phyloP scores from a whole-genome alignment of 2,329 filamentous ascomycete species.

The Grosmannia clavigera region DNA sequence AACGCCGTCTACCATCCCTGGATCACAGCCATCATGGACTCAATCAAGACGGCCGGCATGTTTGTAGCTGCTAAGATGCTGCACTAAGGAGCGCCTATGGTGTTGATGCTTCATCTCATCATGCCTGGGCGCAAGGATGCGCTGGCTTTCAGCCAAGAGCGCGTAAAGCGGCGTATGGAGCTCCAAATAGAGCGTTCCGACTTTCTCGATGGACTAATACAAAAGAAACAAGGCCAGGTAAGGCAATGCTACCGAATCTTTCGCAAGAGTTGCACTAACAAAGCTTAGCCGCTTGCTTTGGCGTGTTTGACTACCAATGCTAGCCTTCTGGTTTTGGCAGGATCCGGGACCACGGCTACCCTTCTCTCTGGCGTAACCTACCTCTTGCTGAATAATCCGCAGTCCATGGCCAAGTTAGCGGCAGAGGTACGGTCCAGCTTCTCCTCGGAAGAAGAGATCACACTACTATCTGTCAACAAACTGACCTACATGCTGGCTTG shows the following conservation, averaged over 20 bases:
- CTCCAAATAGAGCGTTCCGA: conserved; percentile 13
- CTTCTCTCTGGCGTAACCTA: conserved; percentile 20
- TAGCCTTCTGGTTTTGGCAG: conserved; percentile 19
- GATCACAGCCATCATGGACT: conserved; percentile 14
- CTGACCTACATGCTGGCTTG: conserved; percentile 10
- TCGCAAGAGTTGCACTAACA: neutral
- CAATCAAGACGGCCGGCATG: conserved; percentile 8
- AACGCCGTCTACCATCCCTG: conserved; percentile 16
- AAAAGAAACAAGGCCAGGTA: neutral
- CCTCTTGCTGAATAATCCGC: conserved; percentile 17
- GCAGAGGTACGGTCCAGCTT: conserved; percentile 18
- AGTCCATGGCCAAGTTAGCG: conserved; percentile 12
- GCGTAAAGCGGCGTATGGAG: conserved; percentile 11
- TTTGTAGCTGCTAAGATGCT: neutral
- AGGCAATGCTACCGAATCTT: neutral
- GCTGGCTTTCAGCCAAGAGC: neutral
- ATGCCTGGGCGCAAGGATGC: neutral
- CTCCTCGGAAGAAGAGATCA: conserved; percentile 15
- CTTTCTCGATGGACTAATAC: conserved; percentile 16
- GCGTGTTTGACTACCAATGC: neutral
- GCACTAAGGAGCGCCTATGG: neutral
- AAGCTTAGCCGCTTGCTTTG: neutral
- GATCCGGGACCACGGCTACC: conserved; percentile 35
- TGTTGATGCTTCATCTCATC: neutral
- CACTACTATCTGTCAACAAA: conserved; percentile 2